Evolutionary conservation across 208 protist species (phyloP), one percentile per base, ranked within the genome.

Genomic region (Acanthamoeba triangularis): DNA sequence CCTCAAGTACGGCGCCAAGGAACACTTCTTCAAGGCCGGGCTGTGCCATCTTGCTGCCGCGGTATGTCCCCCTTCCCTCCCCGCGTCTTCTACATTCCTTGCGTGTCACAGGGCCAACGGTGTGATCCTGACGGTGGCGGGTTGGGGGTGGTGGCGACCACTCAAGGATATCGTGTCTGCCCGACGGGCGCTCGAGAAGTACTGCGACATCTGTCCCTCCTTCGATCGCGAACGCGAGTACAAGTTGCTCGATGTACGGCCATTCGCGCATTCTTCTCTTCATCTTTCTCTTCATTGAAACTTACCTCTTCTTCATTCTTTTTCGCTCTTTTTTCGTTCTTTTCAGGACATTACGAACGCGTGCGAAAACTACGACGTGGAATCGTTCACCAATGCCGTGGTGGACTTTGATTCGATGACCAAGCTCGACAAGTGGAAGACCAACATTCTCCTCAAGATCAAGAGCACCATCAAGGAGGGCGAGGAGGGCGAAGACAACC

Each of bases 341-440:
- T 76, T 2, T 6, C 25, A 97, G 92, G 94, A 95, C 47, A 61
- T 97, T 23, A 96, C 96, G 74, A 87, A 96, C 74, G 97, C 97
- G 28, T 93, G 56, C 61, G 96, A 96, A 85, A 56, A 97, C 56
- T 96, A 96, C 61, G 97, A 98, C 84, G 93, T 96, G 52, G 97
- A 98, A 47, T 33, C 88, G 2, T 98, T 98, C 90, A 98, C 97
- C 33, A 87, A 96, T 44, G 97, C 95, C n/a, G 95, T 98, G 49
- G 95, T 96, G 23, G 97, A 98, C 54, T 97, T 97, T 76, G 97
- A 98, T 85, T 96, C 80, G 25, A 52, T 98, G 33, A 97, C 69
- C 33, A 96, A 96, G 76, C 96, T 98, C 1, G 97, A 97, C 93
- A 92, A 91, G 63, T 98, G 97, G 97, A 97, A 98, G 63, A 98